Evolutionary conservation across 345 rosid genomes (phyloP).

Genomic region (Cardiospermum halicacabum): DNA sequence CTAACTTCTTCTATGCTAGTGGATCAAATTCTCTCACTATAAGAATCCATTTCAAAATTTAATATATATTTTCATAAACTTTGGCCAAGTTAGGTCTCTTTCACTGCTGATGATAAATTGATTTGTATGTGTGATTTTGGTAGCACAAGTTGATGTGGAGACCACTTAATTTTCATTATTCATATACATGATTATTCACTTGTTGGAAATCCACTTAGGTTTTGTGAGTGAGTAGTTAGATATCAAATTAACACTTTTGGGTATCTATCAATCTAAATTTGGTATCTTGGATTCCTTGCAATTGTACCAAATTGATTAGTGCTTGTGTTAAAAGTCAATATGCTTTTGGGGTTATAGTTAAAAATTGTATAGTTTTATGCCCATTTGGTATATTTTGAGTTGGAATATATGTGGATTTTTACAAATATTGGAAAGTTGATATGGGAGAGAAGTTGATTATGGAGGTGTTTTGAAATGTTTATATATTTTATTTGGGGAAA

Average conservation of each 20-base stretch:
- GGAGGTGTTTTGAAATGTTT: too few relatives aligned
- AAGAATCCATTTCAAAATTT: not conserved
- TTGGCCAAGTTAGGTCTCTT: not conserved
- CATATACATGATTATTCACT: not conserved
- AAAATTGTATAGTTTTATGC: too few relatives aligned
- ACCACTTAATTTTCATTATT: not conserved
- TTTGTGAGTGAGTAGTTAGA: not conserved
- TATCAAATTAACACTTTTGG: not conserved
- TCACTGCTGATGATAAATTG: conserved; percentile 6
- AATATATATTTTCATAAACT: not conserved
- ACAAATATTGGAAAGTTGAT: too few relatives aligned
- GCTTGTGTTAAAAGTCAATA: too few relatives aligned
- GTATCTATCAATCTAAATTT: not conserved
- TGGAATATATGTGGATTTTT: too few relatives aligned
- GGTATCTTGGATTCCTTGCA: not conserved
- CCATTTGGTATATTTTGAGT: too few relatives aligned
- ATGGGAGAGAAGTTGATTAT: too few relatives aligned
- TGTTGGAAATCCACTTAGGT: not conserved
- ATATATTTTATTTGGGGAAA: too few relatives aligned
- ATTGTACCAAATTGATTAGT: not conserved
- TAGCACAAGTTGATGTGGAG: not conserved
- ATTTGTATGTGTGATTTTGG: not conserved
- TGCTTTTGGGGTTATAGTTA: too few relatives aligned
- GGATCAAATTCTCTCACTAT: not conserved
- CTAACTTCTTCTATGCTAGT: not conserved